A percentile compares a stretch with the other conserved stretches of the same genome.
phyloP scores from a whole-genome alignment of 1,139 yeast species.

The Candida smagusa region DNA sequence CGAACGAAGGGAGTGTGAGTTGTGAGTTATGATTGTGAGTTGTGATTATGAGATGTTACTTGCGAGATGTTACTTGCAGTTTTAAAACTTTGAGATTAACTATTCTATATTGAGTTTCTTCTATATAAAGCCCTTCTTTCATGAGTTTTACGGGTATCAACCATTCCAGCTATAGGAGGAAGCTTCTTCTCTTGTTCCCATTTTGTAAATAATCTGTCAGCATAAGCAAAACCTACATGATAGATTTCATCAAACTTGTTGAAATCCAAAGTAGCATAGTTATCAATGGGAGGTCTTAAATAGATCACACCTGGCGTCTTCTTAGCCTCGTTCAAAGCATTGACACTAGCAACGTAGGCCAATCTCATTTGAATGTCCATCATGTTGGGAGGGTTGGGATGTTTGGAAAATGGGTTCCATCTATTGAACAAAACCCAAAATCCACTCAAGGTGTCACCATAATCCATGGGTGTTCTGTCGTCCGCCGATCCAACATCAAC shows the following conservation, averaged over 20 bases:
- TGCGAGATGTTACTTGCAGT: too few species aligned
- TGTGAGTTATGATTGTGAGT: too few species aligned
- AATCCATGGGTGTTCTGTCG: conserved; percentile 84
- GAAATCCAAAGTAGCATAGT: conserved; percentile 88
- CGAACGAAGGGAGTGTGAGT: too few species aligned
- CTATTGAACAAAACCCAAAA: conserved; percentile 86
- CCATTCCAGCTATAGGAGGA: conserved; percentile 61
- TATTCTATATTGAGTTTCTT: conserved; percentile 60
- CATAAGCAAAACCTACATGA: conserved; percentile 75
- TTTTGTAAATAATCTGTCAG: conserved; percentile 53
- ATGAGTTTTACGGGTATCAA: conserved; percentile 17
- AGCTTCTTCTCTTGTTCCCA: conserved; percentile 53
- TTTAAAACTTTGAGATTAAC: too few species aligned
- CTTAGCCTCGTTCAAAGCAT: conserved; percentile 87
- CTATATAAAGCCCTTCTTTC: conserved; percentile 37
- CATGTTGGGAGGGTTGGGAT: conserved; percentile 89
- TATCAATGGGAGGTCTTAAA: conserved; percentile 90
- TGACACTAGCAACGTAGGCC: conserved; percentile 93
- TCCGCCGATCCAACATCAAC: conserved; percentile 98
- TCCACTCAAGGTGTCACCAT: conserved; percentile 93
- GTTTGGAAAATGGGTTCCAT: conserved; percentile 85
- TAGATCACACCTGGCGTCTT: conserved; percentile 83
- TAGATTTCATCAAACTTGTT: conserved; percentile 89
- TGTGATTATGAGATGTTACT: too few species aligned
- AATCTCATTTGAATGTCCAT: conserved; percentile 91